A percentile compares a stretch with the other conserved stretches of the same genome.
These are phyloP conservation scores for Schoenoplectus triqueter DNA, from an alignment of 202 grass and related monocot genomes.

Conservation along the genomic window DNA sequence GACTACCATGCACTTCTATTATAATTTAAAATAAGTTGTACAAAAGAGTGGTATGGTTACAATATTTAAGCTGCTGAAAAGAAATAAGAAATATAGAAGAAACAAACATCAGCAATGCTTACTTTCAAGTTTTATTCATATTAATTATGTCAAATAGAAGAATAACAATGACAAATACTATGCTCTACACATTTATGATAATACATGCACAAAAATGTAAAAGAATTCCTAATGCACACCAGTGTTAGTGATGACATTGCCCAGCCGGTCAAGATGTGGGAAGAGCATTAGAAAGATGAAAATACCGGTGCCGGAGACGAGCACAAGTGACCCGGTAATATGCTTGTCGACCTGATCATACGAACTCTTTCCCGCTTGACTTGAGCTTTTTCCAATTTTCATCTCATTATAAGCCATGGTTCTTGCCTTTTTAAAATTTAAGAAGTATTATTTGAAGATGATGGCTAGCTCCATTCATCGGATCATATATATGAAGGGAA, in stretches of 20 bases:
- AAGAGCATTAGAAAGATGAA: constrained; percentile 18
- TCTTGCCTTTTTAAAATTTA: background rate
- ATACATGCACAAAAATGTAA: background rate
- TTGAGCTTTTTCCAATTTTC: background rate
- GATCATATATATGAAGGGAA: background rate
- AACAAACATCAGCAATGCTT: background rate
- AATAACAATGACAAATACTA: background rate
- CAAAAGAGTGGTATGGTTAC: background rate
- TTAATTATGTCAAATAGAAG: background rate
- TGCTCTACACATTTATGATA: background rate
- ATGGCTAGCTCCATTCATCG: background rate
- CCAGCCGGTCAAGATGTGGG: background rate
- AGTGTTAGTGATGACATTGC: background rate
- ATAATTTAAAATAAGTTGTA: background rate
- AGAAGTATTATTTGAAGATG: background rate
- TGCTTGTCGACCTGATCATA: background rate
- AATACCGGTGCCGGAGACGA: background rate
- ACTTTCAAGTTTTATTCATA: background rate
- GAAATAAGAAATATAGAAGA: background rate
- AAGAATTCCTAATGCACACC: constrained; percentile 13
- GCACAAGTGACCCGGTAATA: background rate
- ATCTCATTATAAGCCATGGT: constrained; percentile 3
- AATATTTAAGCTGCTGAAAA: background rate
- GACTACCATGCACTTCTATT: background rate
- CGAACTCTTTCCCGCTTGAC: background rate